phyloP scores from a whole-genome alignment of 2,329 filamentous ascomycete species.

The Teratosphaeriaceae sp. region DNA sequence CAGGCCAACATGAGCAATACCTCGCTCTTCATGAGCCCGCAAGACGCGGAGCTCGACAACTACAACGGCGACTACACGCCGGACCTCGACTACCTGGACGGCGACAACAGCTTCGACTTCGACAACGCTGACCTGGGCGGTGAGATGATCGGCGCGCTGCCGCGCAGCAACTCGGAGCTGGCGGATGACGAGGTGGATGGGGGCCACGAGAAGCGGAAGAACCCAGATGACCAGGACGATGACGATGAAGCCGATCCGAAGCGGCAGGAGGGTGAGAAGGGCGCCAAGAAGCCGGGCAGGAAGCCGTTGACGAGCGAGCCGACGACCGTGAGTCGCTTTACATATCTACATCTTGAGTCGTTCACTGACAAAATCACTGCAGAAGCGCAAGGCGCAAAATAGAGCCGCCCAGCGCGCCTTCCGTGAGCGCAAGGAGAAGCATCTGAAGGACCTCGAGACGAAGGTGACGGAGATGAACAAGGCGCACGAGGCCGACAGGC shows the following conservation, averaged over 20 bases:
- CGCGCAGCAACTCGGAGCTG: slow-evolving; percentile 40
- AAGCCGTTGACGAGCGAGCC: slow-evolving; percentile 95
- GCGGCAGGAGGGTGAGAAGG: slow-evolving; percentile 71
- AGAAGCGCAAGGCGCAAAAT: slow-evolving; percentile 97
- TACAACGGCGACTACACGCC: slow-evolving; percentile 50
- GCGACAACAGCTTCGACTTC: slow-evolving; percentile 66
- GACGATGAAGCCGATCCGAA: slow-evolving; percentile 42
- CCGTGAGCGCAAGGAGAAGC: slow-evolving; percentile 90
- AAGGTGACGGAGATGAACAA: slow-evolving; percentile 66
- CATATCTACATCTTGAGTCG: background rate
- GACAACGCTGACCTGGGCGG: slow-evolving; percentile 51
- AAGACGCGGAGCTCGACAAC: slow-evolving; percentile 20
- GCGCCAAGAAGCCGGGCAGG: slow-evolving; percentile 89
- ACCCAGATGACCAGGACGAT: slow-evolving; percentile 56
- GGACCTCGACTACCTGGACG: slow-evolving; percentile 75
- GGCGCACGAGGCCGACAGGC: slow-evolving; percentile 70
- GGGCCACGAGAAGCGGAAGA: slow-evolving; percentile 38
- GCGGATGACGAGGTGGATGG: slow-evolving; percentile 18
- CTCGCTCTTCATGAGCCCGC: slow-evolving; percentile 24
- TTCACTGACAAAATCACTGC: slow-evolving; percentile 7
- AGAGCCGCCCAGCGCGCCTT: slow-evolving; percentile 88
- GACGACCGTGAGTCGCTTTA: slow-evolving; percentile 69
- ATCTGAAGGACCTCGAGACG: slow-evolving; percentile 74
- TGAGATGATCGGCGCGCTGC: slow-evolving; percentile 70
- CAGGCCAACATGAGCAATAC: slow-evolving; percentile 17